These are phyloP conservation scores for Mycena belliarum DNA, from an alignment of 768 basidiomycete genomes.

Conservation along the genomic window DNA sequence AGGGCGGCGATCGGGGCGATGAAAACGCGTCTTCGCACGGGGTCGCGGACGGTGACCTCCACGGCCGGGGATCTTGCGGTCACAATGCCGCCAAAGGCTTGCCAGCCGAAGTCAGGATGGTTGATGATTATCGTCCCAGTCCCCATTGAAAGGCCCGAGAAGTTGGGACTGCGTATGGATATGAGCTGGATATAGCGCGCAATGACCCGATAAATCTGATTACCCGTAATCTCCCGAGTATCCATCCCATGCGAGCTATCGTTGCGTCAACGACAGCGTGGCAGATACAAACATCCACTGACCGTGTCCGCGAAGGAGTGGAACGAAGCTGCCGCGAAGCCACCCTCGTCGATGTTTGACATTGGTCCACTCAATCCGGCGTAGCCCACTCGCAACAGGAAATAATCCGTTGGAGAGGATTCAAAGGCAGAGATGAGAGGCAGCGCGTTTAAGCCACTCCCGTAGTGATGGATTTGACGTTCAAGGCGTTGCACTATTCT, in stretches of 20 bases:
- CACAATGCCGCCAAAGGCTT: slow-evolving; percentile 56
- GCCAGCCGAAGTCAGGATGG: slow-evolving; percentile 62
- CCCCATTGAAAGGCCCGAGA: slow-evolving; percentile 54
- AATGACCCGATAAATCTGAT: neutral
- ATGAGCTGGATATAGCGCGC: neutral
- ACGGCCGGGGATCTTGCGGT: slow-evolving; percentile 42
- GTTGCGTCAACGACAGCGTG: neutral
- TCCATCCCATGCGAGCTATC: slow-evolving; percentile 50
- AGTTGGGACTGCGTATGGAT: slow-evolving; percentile 39
- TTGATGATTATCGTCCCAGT: slow-evolving; percentile 49
- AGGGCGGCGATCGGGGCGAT: slow-evolving; percentile 50
- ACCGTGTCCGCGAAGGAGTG: slow-evolving; percentile 57
- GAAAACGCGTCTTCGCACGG: slow-evolving; percentile 52
- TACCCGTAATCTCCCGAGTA: slow-evolving; percentile 59
- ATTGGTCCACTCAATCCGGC: slow-evolving; percentile 56
- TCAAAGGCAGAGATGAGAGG: slow-evolving; percentile 54
- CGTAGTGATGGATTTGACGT: slow-evolving; percentile 61
- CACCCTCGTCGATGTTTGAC: slow-evolving; percentile 57
- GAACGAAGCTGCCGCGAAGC: slow-evolving; percentile 60
- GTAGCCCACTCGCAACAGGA: slow-evolving; percentile 53
- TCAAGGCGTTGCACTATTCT: slow-evolving; percentile 56
- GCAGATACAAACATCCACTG: neutral
- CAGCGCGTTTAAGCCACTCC: slow-evolving; percentile 55
- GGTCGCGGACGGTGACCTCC: slow-evolving; percentile 45
- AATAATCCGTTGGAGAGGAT: slow-evolving; percentile 46